These are phyloP conservation scores for Cryptosporidium ubiquitum DNA, from an alignment of 169 alveolate species.

Conservation along the genomic window DNA sequence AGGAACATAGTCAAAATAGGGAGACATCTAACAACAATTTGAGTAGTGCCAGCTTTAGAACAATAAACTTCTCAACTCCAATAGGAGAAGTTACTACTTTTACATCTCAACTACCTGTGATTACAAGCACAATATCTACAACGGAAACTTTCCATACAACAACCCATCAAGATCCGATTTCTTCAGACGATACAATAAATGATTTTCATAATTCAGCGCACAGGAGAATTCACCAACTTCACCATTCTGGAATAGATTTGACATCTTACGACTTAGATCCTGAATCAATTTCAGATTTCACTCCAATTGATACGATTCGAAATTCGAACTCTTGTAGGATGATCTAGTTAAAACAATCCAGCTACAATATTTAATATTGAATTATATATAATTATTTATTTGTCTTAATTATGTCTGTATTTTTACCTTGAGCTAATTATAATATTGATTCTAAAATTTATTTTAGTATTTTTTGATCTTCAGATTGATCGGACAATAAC, in stretches of 20 bases:
- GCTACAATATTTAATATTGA: background rate
- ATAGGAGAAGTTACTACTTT: constrained; percentile 23
- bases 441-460: too few relatives aligned
- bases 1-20: background rate
- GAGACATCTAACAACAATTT: background rate
- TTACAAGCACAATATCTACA: constrained; percentile 39
- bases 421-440: too few relatives aligned
- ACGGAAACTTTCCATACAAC: constrained; percentile 17
- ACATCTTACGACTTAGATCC: constrained; percentile 24
- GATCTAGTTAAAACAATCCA: constrained; percentile 7
- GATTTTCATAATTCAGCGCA: constrained; percentile 53
- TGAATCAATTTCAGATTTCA: constrained; percentile 57
- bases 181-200: constrained; percentile 15
- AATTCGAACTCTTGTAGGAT: constrained; percentile 36
- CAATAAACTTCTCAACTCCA: background rate
- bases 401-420: background rate
- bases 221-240: constrained; percentile 48
- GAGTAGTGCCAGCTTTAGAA: background rate
- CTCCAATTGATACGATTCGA: constrained; percentile 41
- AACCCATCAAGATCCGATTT: background rate
- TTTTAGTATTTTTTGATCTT: too few relatives aligned
- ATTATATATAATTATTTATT: too few relatives aligned
- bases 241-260: constrained; percentile 28
- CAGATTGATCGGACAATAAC: too few relatives aligned
- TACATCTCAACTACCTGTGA: constrained; percentile 39